These are phyloP conservation scores for Populus euphratica DNA, from an alignment of 345 rosid genomes.

Conservation along the genomic window DNA sequence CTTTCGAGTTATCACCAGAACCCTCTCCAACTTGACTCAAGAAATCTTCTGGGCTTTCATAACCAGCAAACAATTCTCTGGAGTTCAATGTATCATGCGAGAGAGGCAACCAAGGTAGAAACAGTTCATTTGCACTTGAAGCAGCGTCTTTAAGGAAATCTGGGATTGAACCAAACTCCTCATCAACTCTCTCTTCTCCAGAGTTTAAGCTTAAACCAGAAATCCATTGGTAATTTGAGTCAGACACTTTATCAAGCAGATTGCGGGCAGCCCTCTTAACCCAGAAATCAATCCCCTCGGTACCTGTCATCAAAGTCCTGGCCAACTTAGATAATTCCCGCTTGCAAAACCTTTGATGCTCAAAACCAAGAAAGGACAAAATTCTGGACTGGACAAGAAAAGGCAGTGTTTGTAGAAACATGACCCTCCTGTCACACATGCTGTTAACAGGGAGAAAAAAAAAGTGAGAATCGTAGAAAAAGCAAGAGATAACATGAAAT, in stretches of 20 bases:
- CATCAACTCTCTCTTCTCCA: slow-evolving; percentile 23
- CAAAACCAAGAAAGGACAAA: slow-evolving; percentile 52
- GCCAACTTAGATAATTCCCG: slow-evolving; percentile 48
- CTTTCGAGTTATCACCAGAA: slow-evolving; percentile 24
- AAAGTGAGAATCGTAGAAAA: not conserved
- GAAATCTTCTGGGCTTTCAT: slow-evolving; percentile 24
- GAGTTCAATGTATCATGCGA: slow-evolving; percentile 30
- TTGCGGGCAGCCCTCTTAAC: slow-evolving; percentile 56
- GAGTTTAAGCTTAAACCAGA: slow-evolving; percentile 43
- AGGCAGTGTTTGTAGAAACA: slow-evolving; percentile 71
- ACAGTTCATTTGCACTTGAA: slow-evolving; percentile 8
- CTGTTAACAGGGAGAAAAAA: not conserved
- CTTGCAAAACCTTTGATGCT: slow-evolving; percentile 46
- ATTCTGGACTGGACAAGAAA: slow-evolving; percentile 58
- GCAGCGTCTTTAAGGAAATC: slow-evolving; percentile 46
- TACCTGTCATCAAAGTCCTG: slow-evolving; percentile 36
- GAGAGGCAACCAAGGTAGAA: slow-evolving; percentile 72
- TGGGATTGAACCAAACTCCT: slow-evolving; percentile 53
- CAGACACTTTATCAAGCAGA: slow-evolving; percentile 60
- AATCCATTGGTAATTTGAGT: slow-evolving; percentile 35
- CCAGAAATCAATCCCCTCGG: slow-evolving; percentile 50
- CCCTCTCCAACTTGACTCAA: slow-evolving; percentile 33
- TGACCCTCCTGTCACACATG: slow-evolving; percentile 35
- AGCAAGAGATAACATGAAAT: not conserved
- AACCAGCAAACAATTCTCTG: slow-evolving; percentile 24